Evolutionary conservation across 78 protist genomes (phyloP), one percentile per base, ranked within the genome.

Genomic region (Andalucia godoyi): DNA sequence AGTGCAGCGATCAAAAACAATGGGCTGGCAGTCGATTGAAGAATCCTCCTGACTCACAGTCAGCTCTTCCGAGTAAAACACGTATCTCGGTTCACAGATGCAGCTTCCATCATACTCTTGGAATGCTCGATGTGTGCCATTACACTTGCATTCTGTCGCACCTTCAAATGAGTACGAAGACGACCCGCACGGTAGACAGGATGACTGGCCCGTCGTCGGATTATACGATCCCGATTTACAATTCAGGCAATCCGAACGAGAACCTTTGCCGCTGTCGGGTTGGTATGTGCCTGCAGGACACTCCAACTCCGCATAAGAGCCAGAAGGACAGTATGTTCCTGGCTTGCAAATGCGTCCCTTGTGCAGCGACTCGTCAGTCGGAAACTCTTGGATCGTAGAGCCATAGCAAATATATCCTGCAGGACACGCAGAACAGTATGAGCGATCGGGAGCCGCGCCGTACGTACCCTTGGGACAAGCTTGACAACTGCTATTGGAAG

Each of bases 361-460:
- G 13, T 66, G 61, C 13, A 1, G 6, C 4, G 59, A 10, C 5
- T 1, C 34, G 42, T 63, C 37, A 27, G 6, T 27, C 12, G 79
- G 81, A 43, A 27, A 45, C 10, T 70, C 40, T 8, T 38, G 27
- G 53, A 25, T 34, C 0, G 82, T 49, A 25, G 51, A 57, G 10
- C 74, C 75, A 1, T 25, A 25, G 70, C 88, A 82, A 39, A 76
- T 17, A 65, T 71, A 76, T 17, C 88, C 88, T 0, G 72, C 79
- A 5, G 2, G 36, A 43, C 88, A 82, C 33, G 40, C 7, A 7
- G 47, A 18, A 29, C 79, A 62, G 29, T 13, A 74, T 43, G 34
- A 52, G 3, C 54, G 21, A 40, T 61, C 2, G 10, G 51, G 23
- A 33, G 66, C 4, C 17, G 55, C 25, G 36, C 61, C 40, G 62